Percentiles rank a stretch among this genome's conserved stretches.
These are phyloP conservation scores for Zygotorulaspora sp. DNA, from an alignment of 805 yeast genomes.

Conservation along the genomic window DNA sequence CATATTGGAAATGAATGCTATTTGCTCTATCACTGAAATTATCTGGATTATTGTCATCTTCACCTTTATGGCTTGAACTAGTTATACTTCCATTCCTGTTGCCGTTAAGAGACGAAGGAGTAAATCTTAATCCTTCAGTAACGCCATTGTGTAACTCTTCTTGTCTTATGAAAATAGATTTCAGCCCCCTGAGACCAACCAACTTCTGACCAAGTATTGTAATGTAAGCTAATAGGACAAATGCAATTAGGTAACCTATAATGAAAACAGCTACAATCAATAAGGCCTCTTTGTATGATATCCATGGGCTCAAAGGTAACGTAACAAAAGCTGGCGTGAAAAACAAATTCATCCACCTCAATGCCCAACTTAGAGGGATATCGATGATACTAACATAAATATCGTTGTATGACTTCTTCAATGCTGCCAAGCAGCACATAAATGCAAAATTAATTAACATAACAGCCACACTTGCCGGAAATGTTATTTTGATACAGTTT, in stretches of 20 bases:
- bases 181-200: conserved; percentile 26
- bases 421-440: conserved; percentile 18
- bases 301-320: conserved; percentile 61
- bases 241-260: conserved; percentile 55
- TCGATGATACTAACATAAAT: conserved; percentile 36
- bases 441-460: conserved; percentile 23
- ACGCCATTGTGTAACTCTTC: conserved; percentile 18
- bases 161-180: conserved; percentile 17
- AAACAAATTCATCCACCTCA: conserved; percentile 74
- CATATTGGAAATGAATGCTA: conserved; percentile 2
- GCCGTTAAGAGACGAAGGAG: conserved; percentile 5
- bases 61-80: conserved; percentile 7
- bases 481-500: conserved; percentile 18
- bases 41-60: background rate
- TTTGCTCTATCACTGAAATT: background rate
- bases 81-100: conserved; percentile 4
- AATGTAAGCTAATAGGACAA: conserved; percentile 46
- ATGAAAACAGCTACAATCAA: conserved; percentile 71
- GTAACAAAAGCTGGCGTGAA: conserved; percentile 75
- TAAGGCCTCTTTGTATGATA: conserved; percentile 62
- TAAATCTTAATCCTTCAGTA: conserved; percentile 17
- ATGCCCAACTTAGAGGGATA: conserved; percentile 59
- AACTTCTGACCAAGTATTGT: conserved; percentile 42
- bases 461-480: conserved; percentile 25
- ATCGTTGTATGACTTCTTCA: conserved; percentile 16